Percentiles rank a stretch among this genome's conserved stretches.
phyloP scores from a whole-genome alignment of 2,329 filamentous ascomycete species.

The Penicillium sumatraense region DNA sequence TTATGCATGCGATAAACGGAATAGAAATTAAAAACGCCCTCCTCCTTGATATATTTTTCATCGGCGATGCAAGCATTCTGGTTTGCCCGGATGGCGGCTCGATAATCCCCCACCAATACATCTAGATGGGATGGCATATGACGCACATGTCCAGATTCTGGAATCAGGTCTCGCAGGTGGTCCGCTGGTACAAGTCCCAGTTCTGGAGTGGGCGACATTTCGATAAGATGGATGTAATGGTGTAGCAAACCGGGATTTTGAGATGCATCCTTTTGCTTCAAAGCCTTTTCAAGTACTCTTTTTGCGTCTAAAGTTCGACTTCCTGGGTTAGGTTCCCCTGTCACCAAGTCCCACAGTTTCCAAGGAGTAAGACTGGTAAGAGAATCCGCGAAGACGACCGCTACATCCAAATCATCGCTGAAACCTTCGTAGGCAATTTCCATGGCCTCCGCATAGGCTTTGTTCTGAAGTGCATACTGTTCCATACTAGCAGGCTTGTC shows the following conservation, averaged over 20 bases:
- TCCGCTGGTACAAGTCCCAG: constrained; percentile 65
- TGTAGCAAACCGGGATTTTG: constrained; percentile 73
- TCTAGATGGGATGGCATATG: constrained; percentile 83
- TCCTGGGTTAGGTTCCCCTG: constrained; percentile 59
- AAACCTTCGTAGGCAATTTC: constrained; percentile 57
- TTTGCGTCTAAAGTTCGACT: constrained; percentile 65
- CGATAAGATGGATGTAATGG: constrained; percentile 77
- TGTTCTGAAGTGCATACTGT: constrained; percentile 61
- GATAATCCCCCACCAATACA: constrained; percentile 73
- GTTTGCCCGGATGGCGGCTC: constrained; percentile 69
- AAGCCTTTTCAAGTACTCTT: constrained; percentile 60
- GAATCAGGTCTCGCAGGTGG: constrained; percentile 65
- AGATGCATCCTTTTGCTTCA: constrained; percentile 55
- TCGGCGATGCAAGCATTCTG: constrained; percentile 69
- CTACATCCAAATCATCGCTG: constrained; percentile 65
- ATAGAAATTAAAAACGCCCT: constrained; percentile 72
- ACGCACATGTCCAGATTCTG: constrained; percentile 71
- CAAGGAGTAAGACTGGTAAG: constrained; percentile 70
- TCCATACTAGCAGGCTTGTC: constrained; percentile 46
- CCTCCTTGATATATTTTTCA: constrained; percentile 64
- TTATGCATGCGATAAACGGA: constrained; percentile 76
- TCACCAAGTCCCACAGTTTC: constrained; percentile 66
- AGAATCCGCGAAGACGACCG: constrained; percentile 66
- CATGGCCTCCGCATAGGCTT: constrained; percentile 67
- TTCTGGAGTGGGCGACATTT: constrained; percentile 73